Percentiles rank a stretch among this genome's conserved stretches.
Conservation (phyloP, 2,329 filamentous ascomycete species). For the Diaporthe sp. region DNA sequence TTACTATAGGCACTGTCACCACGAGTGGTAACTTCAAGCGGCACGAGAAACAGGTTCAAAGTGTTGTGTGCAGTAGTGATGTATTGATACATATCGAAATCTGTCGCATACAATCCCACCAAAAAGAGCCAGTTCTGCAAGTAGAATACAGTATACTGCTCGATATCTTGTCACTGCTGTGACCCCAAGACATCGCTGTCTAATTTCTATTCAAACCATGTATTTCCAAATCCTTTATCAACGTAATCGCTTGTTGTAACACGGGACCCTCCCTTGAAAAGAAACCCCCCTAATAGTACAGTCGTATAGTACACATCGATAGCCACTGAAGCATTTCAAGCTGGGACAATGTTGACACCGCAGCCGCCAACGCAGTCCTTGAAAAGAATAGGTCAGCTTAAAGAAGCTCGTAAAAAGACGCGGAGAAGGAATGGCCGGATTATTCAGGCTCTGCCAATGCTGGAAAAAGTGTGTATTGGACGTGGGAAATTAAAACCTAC, state of each 20-base stretch:
- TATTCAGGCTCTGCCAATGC: accelerated
- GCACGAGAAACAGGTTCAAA: background rate
- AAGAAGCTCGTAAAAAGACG: no score
- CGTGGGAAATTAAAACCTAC: background rate
- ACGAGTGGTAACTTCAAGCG: background rate
- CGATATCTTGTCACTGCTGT: accelerated
- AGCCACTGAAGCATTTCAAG: no score
- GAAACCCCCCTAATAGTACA: background rate
- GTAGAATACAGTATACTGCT: background rate
- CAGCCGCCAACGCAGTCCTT: constrained; percentile 7
- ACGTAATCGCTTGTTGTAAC: background rate
- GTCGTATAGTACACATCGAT: background rate
- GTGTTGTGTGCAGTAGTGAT: background rate
- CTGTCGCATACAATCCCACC: no score
- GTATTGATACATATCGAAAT: background rate
- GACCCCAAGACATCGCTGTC: constrained; percentile 23
- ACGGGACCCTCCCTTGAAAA: background rate
- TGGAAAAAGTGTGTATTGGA: background rate
- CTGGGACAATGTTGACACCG: background rate
- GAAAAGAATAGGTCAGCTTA: background rate
- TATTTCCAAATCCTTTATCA: background rate
- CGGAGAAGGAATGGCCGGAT: background rate
- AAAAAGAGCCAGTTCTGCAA: background rate
- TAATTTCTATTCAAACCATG: background rate
- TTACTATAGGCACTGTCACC: background rate